Evolutionary conservation across 177 flowering plant genomes (phyloP).

Genomic region (Tripterygium wilfordii): DNA sequence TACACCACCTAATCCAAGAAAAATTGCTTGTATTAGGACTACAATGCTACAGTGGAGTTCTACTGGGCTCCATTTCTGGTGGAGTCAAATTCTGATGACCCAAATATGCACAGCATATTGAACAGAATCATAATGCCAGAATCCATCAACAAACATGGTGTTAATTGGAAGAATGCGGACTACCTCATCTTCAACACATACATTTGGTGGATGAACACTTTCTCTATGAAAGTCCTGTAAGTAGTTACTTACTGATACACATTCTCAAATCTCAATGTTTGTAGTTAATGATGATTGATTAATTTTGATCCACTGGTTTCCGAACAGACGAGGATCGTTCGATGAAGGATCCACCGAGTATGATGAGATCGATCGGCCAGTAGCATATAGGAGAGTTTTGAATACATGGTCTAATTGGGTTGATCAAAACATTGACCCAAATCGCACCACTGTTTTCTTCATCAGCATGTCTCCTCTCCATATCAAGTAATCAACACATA

Average conservation of each 20-base stretch:
- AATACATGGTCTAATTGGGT: slow-evolving; percentile 88
- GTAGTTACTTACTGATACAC: slow-evolving; percentile 10
- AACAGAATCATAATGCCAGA: slow-evolving; percentile 76
- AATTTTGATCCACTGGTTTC: too few species aligned
- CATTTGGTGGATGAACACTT: slow-evolving; percentile 97
- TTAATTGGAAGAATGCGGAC: slow-evolving; percentile 69
- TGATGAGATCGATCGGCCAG: slow-evolving; percentile 70
- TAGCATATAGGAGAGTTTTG: slow-evolving; percentile 60
- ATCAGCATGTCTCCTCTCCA: slow-evolving; percentile 87
- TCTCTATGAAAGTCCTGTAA: slow-evolving; percentile 71
- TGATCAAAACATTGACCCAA: slow-evolving; percentile 59
- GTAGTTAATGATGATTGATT: too few species aligned
- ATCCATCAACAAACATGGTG: slow-evolving; percentile 65
- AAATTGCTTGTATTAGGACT: too few species aligned
- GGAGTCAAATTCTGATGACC: slow-evolving; percentile 86
- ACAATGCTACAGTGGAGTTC: slow-evolving; percentile 76
- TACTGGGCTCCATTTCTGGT: slow-evolving; percentile 95
- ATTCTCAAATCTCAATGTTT: neutral
- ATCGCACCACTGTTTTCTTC: slow-evolving; percentile 74
- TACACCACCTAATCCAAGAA: too few species aligned
- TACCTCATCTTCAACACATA: slow-evolving; percentile 79
- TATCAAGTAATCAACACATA: slow-evolving; percentile 72
- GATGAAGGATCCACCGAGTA: slow-evolving; percentile 66
- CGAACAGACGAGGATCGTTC: slow-evolving; percentile 74
- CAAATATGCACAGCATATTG: slow-evolving; percentile 50